phyloP scores from a whole-genome alignment of 352 stramenopile genomes.

The Aphanomyces euteiches region DNA sequence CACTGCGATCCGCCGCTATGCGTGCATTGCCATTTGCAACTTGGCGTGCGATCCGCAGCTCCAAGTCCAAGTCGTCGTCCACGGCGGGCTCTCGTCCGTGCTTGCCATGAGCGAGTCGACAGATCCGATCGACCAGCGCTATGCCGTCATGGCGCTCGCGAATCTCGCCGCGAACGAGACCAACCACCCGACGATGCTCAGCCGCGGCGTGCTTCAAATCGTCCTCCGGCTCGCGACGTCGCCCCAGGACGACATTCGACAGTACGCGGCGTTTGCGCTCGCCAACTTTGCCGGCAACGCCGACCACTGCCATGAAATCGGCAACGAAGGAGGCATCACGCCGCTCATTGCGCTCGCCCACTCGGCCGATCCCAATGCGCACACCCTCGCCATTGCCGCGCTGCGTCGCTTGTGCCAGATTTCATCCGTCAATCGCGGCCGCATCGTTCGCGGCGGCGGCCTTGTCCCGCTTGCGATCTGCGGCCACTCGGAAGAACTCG shows the following conservation, averaged over 20 bases:
- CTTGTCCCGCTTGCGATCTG: constrained; percentile 82
- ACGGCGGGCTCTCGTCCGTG: constrained; percentile 88
- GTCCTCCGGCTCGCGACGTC: constrained; percentile 73
- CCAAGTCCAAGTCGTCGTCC: constrained; percentile 91
- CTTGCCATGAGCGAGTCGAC: constrained; percentile 61
- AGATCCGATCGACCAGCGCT: constrained; percentile 26
- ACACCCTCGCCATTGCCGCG: constrained; percentile 91
- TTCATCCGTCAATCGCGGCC: constrained; percentile 80
- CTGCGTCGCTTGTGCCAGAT: constrained; percentile 90
- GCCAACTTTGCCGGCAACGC: constrained; percentile 91
- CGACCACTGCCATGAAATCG: constrained; percentile 83
- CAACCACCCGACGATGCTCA: constrained; percentile 91
- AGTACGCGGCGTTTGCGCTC: constrained; percentile 90
- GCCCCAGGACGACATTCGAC: constrained; percentile 73
- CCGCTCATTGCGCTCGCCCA: constrained; percentile 88
- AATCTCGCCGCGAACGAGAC: constrained; percentile 93
- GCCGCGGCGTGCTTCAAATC: constrained; percentile 77
- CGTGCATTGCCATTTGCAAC: constrained; percentile 94
- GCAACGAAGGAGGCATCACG: constrained; percentile 84
- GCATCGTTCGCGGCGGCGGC: constrained; percentile 81
- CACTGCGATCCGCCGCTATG: constrained; percentile 79
- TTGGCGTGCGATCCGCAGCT: constrained; percentile 86
- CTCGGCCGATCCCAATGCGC: constrained; percentile 79
- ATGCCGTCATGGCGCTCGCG: constrained; percentile 90
- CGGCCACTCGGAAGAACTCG: constrained; percentile 84